Evolutionary conservation across 116 monocot species (phyloP).

Genomic region (Cymodocea nodosa): DNA sequence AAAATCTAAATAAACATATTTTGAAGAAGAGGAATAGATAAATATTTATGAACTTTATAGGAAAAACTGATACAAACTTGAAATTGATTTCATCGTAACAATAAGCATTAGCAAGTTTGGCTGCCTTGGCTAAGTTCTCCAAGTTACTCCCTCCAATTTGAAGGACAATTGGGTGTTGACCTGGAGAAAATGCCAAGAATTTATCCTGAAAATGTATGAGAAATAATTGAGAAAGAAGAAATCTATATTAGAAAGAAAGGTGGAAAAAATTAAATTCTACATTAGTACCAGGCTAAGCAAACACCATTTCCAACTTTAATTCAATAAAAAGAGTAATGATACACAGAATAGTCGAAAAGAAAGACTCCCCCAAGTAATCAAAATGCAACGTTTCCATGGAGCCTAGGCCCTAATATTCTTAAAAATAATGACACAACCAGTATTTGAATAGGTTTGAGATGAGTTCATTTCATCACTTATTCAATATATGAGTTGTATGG

Average conservation of each 20-base stretch:
- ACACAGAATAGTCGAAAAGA: no score
- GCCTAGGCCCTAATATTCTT: no score
- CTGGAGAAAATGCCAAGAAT: constrained; percentile 73
- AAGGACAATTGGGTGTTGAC: constrained; percentile 90
- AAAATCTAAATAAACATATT: neutral
- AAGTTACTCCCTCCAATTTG: constrained; percentile 98
- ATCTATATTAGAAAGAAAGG: neutral
- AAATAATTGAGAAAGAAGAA: neutral
- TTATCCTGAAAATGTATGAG: constrained; percentile 47
- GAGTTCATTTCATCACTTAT: no score
- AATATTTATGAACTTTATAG: neutral
- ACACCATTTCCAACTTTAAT: no score
- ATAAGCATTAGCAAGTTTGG: constrained; percentile 77
- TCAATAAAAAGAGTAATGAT: no score
- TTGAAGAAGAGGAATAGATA: neutral
- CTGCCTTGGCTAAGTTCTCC: constrained; percentile 80
- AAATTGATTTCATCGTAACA: constrained; percentile 88
- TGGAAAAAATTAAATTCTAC: no score
- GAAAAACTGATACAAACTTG: constrained; percentile 35
- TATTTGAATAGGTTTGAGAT: no score
- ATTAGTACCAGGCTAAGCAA: no score
- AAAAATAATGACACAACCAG: no score
- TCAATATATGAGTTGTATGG: no score
- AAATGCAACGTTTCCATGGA: no score
- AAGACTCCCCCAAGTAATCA: no score